Percentiles rank a stretch among this genome's conserved stretches.
Evolutionary conservation across 1,284 basidiomycete genomes (phyloP).

Genomic region (Gomphus bonarii): DNA sequence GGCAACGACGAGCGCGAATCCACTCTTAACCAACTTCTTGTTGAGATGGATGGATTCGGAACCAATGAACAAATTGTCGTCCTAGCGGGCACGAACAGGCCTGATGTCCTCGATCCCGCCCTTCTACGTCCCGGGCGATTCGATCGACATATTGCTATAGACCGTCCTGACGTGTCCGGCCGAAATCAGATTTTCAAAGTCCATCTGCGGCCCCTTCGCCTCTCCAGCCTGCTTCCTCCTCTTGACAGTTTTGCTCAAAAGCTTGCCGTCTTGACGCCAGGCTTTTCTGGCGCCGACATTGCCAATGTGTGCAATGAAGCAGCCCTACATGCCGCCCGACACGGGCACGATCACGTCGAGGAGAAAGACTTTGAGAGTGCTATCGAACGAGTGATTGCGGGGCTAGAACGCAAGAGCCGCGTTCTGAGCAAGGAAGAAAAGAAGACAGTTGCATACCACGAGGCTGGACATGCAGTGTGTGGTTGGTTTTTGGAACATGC

Average conservation of each 20-base stretch:
- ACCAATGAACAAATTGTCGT: constrained; percentile 96
- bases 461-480: constrained; percentile 96
- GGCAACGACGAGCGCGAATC: constrained; percentile 98
- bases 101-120: constrained; percentile 92
- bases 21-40: constrained; percentile 94
- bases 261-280: constrained; percentile 91
- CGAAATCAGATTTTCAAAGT: constrained; percentile 92
- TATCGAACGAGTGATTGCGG: constrained; percentile 97
- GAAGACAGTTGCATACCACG: constrained; percentile 98
- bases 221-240: constrained; percentile 50
- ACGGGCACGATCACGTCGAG: constrained; percentile 68
- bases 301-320: constrained; percentile 99
- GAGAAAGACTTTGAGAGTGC: constrained; percentile 93
- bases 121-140: constrained; percentile 97
- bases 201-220: constrained; percentile 80
- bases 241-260: constrained; percentile 72
- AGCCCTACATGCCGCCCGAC: constrained; percentile 89
- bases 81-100: constrained; percentile 92
- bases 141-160: constrained; percentile 94
- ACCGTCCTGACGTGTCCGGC: constrained; percentile 90
- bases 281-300: constrained; percentile 97
- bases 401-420: constrained; percentile 91
- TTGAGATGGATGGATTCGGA: constrained; percentile 99
- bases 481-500: constrained; percentile 98
- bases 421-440: constrained; percentile 95